These are phyloP conservation scores for Przewalskia tangutica DNA, from an alignment of 257 asterid species.

Conservation along the genomic window DNA sequence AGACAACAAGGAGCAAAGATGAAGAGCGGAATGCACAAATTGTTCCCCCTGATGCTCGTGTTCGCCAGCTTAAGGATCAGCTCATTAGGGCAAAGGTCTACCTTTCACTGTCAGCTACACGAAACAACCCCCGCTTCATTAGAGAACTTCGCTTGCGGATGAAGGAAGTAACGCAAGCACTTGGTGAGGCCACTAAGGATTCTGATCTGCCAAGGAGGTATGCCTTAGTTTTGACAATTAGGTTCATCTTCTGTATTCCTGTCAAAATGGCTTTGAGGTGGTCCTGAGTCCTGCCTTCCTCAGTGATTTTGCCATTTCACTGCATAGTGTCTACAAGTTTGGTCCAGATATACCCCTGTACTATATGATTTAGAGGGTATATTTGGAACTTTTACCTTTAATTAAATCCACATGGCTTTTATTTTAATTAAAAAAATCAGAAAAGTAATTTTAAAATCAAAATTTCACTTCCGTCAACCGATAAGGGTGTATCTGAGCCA, in stretches of 20 bases:
- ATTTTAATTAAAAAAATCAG: too few relatives aligned
- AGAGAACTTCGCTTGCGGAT: slow-evolving; percentile 83
- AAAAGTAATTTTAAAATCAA: too few relatives aligned
- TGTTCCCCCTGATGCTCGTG: slow-evolving; percentile 39
- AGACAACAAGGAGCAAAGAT: slow-evolving; percentile 21
- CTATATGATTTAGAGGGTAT: too few relatives aligned
- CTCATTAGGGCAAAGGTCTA: slow-evolving; percentile 62
- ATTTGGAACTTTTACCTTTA: too few relatives aligned
- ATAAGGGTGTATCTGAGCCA: too few relatives aligned
- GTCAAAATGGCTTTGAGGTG: neutral
- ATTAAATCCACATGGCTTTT: too few relatives aligned
- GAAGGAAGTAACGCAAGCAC: slow-evolving; percentile 65
- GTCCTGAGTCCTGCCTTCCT: neutral
- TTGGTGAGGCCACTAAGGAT: slow-evolving; percentile 79
- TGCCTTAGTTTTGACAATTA: slow-evolving; percentile 11
- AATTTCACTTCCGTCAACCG: too few relatives aligned
- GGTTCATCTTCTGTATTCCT: neutral
- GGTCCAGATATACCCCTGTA: too few relatives aligned
- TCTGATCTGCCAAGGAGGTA: slow-evolving; percentile 71
- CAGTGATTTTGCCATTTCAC: neutral
- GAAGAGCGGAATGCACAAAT: slow-evolving; percentile 34
- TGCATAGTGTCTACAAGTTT: too few relatives aligned
- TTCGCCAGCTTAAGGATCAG: slow-evolving; percentile 75
- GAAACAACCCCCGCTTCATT: slow-evolving; percentile 57
- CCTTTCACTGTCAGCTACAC: slow-evolving; percentile 70